Conservation (phyloP, 2,329 filamentous ascomycete genomes). For the Diaporthe caulivora region DNA sequence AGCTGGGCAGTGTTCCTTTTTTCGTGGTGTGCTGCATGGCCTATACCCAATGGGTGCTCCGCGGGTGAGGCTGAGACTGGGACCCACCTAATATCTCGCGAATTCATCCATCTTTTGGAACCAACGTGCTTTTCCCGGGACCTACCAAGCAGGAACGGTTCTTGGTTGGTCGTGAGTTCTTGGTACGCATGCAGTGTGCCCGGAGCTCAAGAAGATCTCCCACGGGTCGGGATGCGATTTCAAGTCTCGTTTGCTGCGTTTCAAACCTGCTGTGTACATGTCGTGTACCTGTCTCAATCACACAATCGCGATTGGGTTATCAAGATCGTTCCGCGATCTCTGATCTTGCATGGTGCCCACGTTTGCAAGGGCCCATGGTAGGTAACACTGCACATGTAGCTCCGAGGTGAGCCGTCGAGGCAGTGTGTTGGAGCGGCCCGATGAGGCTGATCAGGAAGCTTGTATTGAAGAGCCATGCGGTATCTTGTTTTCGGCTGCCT, state of each 20-base stretch:
- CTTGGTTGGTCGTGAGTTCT: not conserved
- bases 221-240: not conserved
- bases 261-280: not conserved
- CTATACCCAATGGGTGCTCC: conserved; percentile 6
- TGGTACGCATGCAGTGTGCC: not conserved
- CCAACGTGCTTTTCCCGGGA: not conserved
- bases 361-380: not conserved
- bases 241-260: not conserved
- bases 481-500: not conserved
- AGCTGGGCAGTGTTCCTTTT: conserved; percentile 10
- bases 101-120: conserved; percentile 3
- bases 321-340: conserved; percentile 1
- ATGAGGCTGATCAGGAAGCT: not conserved
- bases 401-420: not conserved
- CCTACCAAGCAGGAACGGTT: not conserved
- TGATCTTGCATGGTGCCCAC: conserved; percentile 14
- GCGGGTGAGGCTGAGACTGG: conserved; percentile 3
- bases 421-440: not conserved
- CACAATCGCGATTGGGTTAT: not conserved
- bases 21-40: not conserved
- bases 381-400: conserved; percentile 5
- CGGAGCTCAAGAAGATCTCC: not conserved
- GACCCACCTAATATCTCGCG: not conserved
- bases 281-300: not conserved
- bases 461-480: not conserved